Evolutionary conservation across 2,329 filamentous ascomycete genomes (phyloP).

Genomic region (Epichloe hybrida): DNA sequence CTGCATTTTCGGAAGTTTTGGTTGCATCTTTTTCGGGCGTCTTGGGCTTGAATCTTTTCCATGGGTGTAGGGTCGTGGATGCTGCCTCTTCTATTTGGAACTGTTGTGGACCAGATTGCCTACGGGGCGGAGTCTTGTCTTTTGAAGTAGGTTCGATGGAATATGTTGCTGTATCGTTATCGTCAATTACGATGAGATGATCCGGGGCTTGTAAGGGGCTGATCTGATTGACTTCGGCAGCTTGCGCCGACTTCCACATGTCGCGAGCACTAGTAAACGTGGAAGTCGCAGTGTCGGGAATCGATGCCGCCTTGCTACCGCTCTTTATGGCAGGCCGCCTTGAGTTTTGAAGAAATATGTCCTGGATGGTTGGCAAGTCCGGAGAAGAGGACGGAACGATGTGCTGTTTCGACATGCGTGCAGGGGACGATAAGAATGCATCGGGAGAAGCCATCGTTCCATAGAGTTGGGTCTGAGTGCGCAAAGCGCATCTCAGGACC

Average conservation of each 20-base stretch:
- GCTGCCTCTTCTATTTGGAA: neutral
- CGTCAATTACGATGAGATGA: slow-evolving; percentile 1
- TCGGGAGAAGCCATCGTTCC: slow-evolving; percentile 21
- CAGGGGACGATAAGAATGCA: slow-evolving; percentile 18
- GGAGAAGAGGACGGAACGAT: slow-evolving; percentile 35
- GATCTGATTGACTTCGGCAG: slow-evolving; percentile 4
- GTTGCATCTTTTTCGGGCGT: neutral
- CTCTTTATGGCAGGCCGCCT: slow-evolving; percentile 20
- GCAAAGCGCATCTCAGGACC: slow-evolving; percentile 32
- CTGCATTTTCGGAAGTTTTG: neutral
- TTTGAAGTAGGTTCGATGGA: neutral
- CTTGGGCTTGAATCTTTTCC: slow-evolving; percentile 22
- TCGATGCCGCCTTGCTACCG: slow-evolving; percentile 23
- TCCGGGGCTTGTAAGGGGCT: neutral
- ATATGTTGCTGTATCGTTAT: slow-evolving; percentile 2
- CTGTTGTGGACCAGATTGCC: neutral
- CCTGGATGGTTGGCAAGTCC: slow-evolving; percentile 37
- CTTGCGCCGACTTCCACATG: slow-evolving; percentile 21
- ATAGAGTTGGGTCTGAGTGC: slow-evolving; percentile 21
- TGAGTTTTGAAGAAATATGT: slow-evolving; percentile 28
- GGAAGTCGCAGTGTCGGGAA: slow-evolving; percentile 21
- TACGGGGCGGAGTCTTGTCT: neutral
- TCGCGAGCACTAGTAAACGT: slow-evolving; percentile 30
- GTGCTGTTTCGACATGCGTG: slow-evolving; percentile 18
- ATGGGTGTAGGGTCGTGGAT: slow-evolving; percentile 17